Evolutionary conservation across 257 asterid genomes (phyloP), one percentile per base, ranked within the genome.

Genomic region (Solanum pinnatisectum): DNA sequence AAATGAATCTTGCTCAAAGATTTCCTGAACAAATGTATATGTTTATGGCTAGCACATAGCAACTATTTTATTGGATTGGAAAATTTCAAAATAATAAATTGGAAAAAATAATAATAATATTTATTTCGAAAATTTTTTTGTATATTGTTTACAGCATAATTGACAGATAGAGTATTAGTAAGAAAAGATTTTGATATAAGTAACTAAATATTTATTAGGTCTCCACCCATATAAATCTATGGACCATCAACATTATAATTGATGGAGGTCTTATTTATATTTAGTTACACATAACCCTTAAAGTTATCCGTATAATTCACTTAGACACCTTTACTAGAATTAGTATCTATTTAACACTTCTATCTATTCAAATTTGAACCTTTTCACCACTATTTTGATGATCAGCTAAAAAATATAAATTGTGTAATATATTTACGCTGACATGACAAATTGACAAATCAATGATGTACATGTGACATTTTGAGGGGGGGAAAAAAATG

Each of bases 51-150:
- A 42, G 84, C 84, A 78, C 84, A n/a, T 40, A 78, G 36, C 4
- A 78, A 40, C 36, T 78, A 78, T 78, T 78, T 56, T 25, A 78
- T 78, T 78, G 60, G 84, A 78, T 25, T 23, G 56, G 22, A 76
- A 11, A 15, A 37, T 76, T 76, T 74, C n/a, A 11, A 35, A 35
- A 74, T 36, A 3, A 22, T 74, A 36, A 74, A 13, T 73, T 20
- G 27, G 81, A 37, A 76, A 76, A 76, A 37, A n/a, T 1, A 49
- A 52, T 52, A 52, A 18, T 16, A 16, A 44, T 44, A 44, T 44
- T 2, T 16, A 0, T 16, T 52, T 52, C 1, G n/a, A 18, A 18
- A 52, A 22, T 3, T 11, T 5, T 7, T 5, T 7, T 18, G 27
- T 23, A 33, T 20, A 32, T 72, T 10, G 8, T 33, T 32, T 71